Evolutionary conservation across 2,329 filamentous ascomycete genomes (phyloP).

Genomic region (Pseudogymnoascus sp.): DNA sequence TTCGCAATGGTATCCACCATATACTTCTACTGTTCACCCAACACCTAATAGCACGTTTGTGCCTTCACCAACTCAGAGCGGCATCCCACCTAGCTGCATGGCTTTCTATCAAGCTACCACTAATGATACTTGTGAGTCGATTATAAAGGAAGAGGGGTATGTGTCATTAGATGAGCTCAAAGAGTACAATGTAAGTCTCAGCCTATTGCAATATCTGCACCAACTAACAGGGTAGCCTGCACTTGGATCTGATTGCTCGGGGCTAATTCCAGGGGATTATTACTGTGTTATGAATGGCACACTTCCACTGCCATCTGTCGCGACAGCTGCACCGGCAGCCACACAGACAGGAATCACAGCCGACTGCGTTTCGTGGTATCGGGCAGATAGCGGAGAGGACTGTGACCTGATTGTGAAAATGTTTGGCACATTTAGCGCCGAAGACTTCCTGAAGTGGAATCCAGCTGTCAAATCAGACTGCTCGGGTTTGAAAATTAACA

Average conservation of each 20-base stretch:
- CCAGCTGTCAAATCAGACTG: not conserved
- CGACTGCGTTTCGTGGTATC: constrained; percentile 9
- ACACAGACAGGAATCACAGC: constrained; percentile 1
- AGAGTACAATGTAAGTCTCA: not conserved
- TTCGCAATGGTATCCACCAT: constrained; percentile 4
- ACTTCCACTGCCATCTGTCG: constrained; percentile 8
- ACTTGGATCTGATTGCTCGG: constrained; percentile 1
- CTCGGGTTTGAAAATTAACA: not conserved
- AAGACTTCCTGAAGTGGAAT: constrained; percentile 5
- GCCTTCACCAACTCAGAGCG: constrained; percentile 6
- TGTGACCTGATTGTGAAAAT: constrained; percentile 2
- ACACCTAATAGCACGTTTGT: not conserved
- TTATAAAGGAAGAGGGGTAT: not conserved
- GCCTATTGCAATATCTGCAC: not conserved
- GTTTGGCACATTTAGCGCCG: constrained; percentile 6
- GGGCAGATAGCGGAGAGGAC: not conserved
- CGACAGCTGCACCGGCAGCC: constrained; percentile 3
- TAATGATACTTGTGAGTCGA: not conserved
- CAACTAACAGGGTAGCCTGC: not conserved
- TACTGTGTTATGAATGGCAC: constrained; percentile 10
- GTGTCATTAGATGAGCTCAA: not conserved
- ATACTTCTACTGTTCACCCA: not conserved
- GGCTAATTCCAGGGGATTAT: constrained; percentile 7
- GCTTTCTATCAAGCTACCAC: constrained; percentile 8
- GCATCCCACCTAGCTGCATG: not conserved